phyloP scores from a whole-genome alignment of 257 asterid species.

The Thymus mandschuricus region DNA sequence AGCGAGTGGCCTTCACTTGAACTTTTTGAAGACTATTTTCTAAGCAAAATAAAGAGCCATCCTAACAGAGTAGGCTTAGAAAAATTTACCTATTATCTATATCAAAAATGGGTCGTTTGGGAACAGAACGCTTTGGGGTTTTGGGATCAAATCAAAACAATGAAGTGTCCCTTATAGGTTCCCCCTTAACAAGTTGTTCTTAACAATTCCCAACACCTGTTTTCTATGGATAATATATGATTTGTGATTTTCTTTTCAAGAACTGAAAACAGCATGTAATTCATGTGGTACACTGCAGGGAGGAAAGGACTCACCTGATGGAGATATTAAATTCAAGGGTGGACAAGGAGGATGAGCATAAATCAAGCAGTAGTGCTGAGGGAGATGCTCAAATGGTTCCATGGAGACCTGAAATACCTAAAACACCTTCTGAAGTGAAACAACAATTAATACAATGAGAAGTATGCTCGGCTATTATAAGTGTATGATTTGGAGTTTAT shows the following conservation, averaged over 20 bases:
- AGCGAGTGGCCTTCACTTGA: too few relatives aligned
- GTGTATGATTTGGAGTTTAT: too few relatives aligned
- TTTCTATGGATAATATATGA: slow-evolving; percentile 14
- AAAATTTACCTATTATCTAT: too few relatives aligned
- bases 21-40: too few relatives aligned
- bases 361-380: slow-evolving; percentile 36
- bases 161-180: too few relatives aligned
- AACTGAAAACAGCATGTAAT: slow-evolving; percentile 16
- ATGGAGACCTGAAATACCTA: slow-evolving; percentile 43
- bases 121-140: too few relatives aligned
- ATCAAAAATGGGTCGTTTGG: too few relatives aligned
- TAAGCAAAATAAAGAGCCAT: too few relatives aligned
- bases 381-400: slow-evolving; percentile 42
- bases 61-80: too few relatives aligned
- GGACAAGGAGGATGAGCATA: slow-evolving; percentile 48
- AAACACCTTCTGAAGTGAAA: slow-evolving; percentile 44
- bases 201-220: neutral
- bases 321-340: slow-evolving; percentile 64
- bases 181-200: too few relatives aligned
- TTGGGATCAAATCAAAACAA: too few relatives aligned
- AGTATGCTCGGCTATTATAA: slow-evolving; percentile 37
- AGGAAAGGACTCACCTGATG: slow-evolving; percentile 63
- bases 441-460: slow-evolving; percentile 32
- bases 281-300: slow-evolving; percentile 52
- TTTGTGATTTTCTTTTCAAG: slow-evolving; percentile 5